These are phyloP conservation scores for Cephalotrichum gorgonifer DNA, from an alignment of 2,329 filamentous ascomycete species.

Conservation along the genomic window DNA sequence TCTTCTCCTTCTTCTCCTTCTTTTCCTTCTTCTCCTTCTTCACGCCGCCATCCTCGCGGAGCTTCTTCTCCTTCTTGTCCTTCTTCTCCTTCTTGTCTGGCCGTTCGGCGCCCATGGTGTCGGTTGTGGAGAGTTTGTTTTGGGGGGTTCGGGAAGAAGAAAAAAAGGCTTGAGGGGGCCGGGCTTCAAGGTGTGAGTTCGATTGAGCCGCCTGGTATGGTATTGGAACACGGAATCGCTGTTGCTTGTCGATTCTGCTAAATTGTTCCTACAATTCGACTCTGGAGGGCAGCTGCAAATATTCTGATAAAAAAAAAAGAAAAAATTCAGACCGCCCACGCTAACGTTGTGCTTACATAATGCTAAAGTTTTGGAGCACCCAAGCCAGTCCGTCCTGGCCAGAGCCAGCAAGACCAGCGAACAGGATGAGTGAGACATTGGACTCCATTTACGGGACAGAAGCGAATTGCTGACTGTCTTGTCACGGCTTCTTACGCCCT, in stretches of 20 bases:
- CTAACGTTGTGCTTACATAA: not conserved
- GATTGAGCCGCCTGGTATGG: not conserved
- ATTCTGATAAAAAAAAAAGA: not conserved
- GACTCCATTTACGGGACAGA: not conserved
- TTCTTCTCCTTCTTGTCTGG: constrained; percentile 35
- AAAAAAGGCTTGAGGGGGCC: too few relatives aligned
- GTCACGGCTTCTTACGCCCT: too few relatives aligned
- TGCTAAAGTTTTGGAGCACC: not conserved
- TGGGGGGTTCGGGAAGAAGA: not conserved
- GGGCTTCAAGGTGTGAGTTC: too few relatives aligned
- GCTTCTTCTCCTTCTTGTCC: constrained; percentile 49
- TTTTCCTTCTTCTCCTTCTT: constrained; percentile 48
- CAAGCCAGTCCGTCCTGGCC: not conserved
- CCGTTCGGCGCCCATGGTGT: constrained; percentile 35
- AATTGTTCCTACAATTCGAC: not conserved
- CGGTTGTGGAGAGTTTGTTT: not conserved
- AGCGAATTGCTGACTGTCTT: too few relatives aligned
- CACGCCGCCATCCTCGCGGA: constrained; percentile 42
- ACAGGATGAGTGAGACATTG: not conserved
- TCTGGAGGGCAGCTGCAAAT: not conserved
- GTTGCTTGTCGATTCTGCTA: not conserved
- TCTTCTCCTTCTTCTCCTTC: constrained; percentile 61
- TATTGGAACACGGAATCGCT: not conserved
- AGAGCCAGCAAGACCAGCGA: not conserved
- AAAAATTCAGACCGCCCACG: constrained; percentile 2